These are phyloP conservation scores for Geotrichum phurueaensis DNA, from an alignment of 1,139 yeast species.

Conservation along the genomic window DNA sequence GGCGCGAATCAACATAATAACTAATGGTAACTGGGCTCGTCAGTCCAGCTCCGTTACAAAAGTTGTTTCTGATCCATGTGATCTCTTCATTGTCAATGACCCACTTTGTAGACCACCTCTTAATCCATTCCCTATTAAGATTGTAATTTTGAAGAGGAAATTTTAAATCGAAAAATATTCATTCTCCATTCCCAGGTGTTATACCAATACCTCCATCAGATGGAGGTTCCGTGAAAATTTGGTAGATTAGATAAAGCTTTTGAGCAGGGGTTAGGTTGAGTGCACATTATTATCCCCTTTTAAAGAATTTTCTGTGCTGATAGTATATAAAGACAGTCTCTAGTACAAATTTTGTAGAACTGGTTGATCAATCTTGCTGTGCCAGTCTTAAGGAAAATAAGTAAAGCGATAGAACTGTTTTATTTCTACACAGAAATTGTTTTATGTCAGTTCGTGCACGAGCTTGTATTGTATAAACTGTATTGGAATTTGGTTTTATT, in stretches of 20 bases:
- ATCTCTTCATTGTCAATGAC: conserved; percentile 30
- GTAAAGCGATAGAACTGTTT: conserved; percentile 43
- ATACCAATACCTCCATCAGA: conserved; percentile 53
- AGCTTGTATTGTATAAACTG: too few species aligned
- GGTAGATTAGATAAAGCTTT: conserved; percentile 50
- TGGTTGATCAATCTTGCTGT: conserved; percentile 34
- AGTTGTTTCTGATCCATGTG: conserved; percentile 39
- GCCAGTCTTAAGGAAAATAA: conserved; percentile 50
- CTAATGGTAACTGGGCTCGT: too few species aligned
- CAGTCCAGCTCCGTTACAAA: too few species aligned
- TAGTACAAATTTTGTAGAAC: conserved; percentile 29
- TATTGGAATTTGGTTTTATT: too few species aligned
- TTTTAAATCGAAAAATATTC: conserved; percentile 51
- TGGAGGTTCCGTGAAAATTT: conserved; percentile 43
- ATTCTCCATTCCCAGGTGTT: conserved; percentile 45
- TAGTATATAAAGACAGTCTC: conserved; percentile 40
- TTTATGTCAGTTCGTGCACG: conserved; percentile 24
- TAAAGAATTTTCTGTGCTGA: conserved; percentile 30
- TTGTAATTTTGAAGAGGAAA: conserved; percentile 52
- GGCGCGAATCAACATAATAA: too few species aligned
- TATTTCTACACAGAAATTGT: conserved; percentile 43
- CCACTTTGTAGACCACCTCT: conserved; percentile 33
- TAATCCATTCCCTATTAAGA: conserved; percentile 35
- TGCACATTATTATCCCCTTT: conserved; percentile 24
- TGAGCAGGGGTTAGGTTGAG: conserved; percentile 42